Conservation (phyloP, 163 green algal genomes). For the Scenedesmus sp. region DNA sequence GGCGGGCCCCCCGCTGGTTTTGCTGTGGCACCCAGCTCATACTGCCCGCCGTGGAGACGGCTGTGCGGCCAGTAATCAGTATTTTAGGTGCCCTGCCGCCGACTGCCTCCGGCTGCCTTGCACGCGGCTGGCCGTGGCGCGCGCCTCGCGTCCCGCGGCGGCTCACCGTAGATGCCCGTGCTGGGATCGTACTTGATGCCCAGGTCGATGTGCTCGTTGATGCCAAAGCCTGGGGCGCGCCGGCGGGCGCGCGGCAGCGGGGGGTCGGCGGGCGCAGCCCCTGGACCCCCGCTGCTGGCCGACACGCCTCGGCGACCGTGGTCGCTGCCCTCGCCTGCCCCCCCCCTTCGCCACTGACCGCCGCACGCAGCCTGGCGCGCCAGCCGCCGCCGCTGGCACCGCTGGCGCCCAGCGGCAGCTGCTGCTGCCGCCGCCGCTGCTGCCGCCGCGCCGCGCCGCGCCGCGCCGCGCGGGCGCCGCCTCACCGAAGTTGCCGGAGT, state of each 20-base stretch:
- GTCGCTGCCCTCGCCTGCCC: too few species aligned
- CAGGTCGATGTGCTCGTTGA: conserved; percentile 99
- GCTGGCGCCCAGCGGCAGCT: not conserved
- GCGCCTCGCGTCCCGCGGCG: not conserved
- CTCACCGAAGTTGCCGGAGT: conserved; percentile 95
- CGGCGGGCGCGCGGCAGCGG: not conserved
- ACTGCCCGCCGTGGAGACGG: conserved; percentile 29
- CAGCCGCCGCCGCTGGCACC: not conserved
- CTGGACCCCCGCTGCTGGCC: too few species aligned
- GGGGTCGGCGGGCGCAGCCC: too few species aligned
- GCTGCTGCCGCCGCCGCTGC: conserved; percentile 1
- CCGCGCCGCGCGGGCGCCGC: not conserved
- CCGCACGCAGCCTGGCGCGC: too few species aligned
- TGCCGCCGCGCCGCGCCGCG: not conserved
- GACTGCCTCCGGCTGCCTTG: not conserved
- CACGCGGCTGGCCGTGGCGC: not conserved
- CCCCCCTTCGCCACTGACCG: too few species aligned
- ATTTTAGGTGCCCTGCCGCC: conserved; percentile 30
- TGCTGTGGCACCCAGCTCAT: conserved; percentile 47
- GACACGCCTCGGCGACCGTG: too few species aligned
- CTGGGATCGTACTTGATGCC: conserved; percentile 99
- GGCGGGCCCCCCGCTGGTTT: conserved; percentile 3
- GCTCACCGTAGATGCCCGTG: conserved; percentile 98
- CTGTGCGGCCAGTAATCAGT: conserved; percentile 46
- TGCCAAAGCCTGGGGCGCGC: conserved; percentile 83